Base-by-base conservation (phyloP, 345 rosid species). In the Dipteronia dyeriana region DNA sequence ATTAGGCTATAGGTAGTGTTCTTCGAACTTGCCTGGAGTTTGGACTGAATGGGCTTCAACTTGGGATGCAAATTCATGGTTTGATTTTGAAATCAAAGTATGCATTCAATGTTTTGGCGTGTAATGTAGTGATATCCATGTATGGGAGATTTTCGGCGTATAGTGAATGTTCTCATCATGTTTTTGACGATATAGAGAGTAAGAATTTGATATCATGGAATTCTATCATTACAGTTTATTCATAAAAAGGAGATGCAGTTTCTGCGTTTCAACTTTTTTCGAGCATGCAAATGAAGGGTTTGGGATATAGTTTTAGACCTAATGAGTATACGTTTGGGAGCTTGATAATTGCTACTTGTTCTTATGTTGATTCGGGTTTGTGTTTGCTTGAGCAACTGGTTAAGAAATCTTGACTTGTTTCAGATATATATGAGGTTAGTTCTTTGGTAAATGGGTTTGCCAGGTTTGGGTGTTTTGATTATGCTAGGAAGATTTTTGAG, bases 291-390 rank as follows among this genome's bases (percentile, higher is more conserved):
- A 85, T 64, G 43, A 87, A 87, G 60, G 70, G 66, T 82, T 72
- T 17, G n/a, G 80, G 76, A 23, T 78, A 75, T 51, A 65, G 79
- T 76, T 79, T 82, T 26, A 86, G 78, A 75, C 97, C 98, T 78
- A 93, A 85, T n/a, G 98, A 93, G 78, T 95, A 95, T 67, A 93
- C 99, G 26, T 88, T 87, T 11, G 98, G 97, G 67, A 91, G 94
- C 87, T 88, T 95, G 81, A 81, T 95, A 73, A 88, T 90, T 73
- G 88, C 84, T 59, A 89, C 97, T 66, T 83, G 85, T 84, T 87
- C 92, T 81, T 82, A 82, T 22, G 23, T 67, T 76, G 86, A 82
- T 75, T 87, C 83, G 29, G 86, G 91, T 75, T 79, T 76, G 47
- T 54, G 84, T 76, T 89, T 93, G 91, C 88, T 95, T 31, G 78